Conservation (phyloP, 805 yeast genomes). For the Wickerhamomyces tratensis region DNA sequence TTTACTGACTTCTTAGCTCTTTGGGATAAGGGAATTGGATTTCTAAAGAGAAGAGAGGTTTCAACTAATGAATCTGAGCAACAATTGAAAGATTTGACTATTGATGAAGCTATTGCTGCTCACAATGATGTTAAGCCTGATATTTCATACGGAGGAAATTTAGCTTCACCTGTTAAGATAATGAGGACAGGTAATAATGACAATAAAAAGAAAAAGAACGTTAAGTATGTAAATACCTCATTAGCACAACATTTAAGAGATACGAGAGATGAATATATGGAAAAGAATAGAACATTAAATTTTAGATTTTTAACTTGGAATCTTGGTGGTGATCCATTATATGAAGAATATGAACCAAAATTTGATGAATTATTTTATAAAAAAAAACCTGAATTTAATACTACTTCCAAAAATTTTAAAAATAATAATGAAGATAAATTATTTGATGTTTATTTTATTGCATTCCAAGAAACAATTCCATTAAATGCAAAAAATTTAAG, state of each 20-base stretch:
- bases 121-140: not conserved
- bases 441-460: slow-evolving; percentile 30
- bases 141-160: too few relatives aligned
- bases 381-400: not conserved
- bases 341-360: slow-evolving; percentile 1
- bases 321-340: slow-evolving; percentile 20
- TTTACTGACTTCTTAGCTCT: not conserved
- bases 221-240: not conserved
- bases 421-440: slow-evolving; percentile 1
- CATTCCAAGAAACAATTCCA: slow-evolving; percentile 42
- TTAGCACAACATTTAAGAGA: slow-evolving; percentile 9
- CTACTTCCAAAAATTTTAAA: too few relatives aligned
- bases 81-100: too few relatives aligned
- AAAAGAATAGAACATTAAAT: slow-evolving; percentile 8
- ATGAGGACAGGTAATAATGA: too few relatives aligned
- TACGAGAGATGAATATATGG: slow-evolving; percentile 9
- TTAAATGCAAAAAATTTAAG: slow-evolving; percentile 29
- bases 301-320: slow-evolving; percentile 31
- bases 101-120: not conserved
- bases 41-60: not conserved
- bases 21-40: not conserved
- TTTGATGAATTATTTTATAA: not conserved
- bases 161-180: too few relatives aligned
- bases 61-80: too few relatives aligned
- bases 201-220: not conserved